Percentiles rank a stretch among this genome's conserved stretches.
These are phyloP conservation scores for Fusarium algeriense DNA, from an alignment of 2,329 filamentous ascomycete species.

Conservation along the genomic window DNA sequence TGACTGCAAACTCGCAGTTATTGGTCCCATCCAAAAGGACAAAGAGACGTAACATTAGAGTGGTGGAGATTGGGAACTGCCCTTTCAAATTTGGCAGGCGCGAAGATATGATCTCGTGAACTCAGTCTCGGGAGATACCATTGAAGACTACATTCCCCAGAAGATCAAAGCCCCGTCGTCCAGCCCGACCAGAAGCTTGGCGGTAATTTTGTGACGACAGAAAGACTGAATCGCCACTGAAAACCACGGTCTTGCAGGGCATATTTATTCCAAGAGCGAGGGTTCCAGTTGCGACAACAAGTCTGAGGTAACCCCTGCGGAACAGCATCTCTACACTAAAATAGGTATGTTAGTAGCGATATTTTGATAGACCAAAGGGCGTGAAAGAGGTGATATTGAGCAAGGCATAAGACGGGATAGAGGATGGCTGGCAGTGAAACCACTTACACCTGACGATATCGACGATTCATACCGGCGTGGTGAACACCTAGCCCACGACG, in stretches of 20 bases:
- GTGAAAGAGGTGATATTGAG: too few relatives aligned
- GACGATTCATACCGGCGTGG: conserved; percentile 82
- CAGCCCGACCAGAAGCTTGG: conserved; percentile 81
- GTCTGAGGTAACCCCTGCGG: conserved; percentile 76
- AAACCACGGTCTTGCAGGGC: conserved; percentile 86
- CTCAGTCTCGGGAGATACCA: conserved; percentile 69
- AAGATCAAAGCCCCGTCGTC: conserved; percentile 83
- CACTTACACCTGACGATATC: conserved; percentile 75
- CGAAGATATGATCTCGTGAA: conserved; percentile 77
- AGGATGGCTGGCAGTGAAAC: conserved; percentile 42
- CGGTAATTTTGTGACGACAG: conserved; percentile 81
- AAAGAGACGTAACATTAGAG: conserved; percentile 76
- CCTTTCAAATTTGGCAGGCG: conserved; percentile 79
- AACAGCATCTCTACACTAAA: conserved; percentile 77
- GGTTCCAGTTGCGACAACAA: conserved; percentile 81
- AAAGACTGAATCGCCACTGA: conserved; percentile 78
- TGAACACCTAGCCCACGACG: conserved; percentile 79
- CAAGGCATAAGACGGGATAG: too few relatives aligned
- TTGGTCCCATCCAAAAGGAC: conserved; percentile 75
- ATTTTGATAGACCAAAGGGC: too few relatives aligned
- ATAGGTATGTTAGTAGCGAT: too few relatives aligned
- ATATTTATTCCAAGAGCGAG: conserved; percentile 84
- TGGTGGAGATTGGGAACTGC: conserved; percentile 83
- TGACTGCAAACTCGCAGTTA: conserved; percentile 70
- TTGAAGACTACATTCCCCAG: conserved; percentile 87